Evolutionary conservation across 2,329 filamentous ascomycete species (phyloP).

Genomic region (Sporothrix schenckii): DNA sequence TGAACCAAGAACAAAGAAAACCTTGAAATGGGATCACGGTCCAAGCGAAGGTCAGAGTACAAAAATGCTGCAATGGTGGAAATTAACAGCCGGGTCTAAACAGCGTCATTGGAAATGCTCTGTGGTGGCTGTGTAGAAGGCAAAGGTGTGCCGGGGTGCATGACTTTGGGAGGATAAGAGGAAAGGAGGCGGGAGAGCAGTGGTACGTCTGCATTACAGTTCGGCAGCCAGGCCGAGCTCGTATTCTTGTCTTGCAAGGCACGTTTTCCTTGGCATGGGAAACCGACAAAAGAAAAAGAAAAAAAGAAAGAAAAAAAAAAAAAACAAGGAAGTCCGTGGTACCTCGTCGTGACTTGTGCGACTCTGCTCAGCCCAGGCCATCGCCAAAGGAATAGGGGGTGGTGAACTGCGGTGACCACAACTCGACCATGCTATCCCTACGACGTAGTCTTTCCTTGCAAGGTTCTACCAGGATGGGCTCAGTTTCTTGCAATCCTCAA

Average conservation of each 20-base stretch:
- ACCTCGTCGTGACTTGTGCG: not conserved
- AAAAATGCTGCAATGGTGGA: too few species aligned
- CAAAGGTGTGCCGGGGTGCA: not conserved
- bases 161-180: not conserved
- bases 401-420: not conserved
- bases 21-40: not conserved
- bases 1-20: not conserved
- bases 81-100: not conserved
- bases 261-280: not conserved
- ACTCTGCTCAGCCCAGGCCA: not conserved
- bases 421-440: not conserved
- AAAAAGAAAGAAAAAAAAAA: not conserved
- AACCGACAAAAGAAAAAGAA: not conserved
- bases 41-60: not conserved
- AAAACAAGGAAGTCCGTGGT: constrained; percentile 6
- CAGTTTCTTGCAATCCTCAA: not conserved
- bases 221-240: not conserved
- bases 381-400: not conserved
- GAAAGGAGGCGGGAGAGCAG: not conserved
- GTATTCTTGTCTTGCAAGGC: not conserved
- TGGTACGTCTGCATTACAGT: too few species aligned
- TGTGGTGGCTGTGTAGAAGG: constrained; percentile 4
- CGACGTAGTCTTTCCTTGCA: not conserved
- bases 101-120: constrained; percentile 8
- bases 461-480: not conserved